These are phyloP conservation scores for Myriosclerotinia scirpicola DNA, from an alignment of 2,329 filamentous ascomycete genomes.

Conservation along the genomic window DNA sequence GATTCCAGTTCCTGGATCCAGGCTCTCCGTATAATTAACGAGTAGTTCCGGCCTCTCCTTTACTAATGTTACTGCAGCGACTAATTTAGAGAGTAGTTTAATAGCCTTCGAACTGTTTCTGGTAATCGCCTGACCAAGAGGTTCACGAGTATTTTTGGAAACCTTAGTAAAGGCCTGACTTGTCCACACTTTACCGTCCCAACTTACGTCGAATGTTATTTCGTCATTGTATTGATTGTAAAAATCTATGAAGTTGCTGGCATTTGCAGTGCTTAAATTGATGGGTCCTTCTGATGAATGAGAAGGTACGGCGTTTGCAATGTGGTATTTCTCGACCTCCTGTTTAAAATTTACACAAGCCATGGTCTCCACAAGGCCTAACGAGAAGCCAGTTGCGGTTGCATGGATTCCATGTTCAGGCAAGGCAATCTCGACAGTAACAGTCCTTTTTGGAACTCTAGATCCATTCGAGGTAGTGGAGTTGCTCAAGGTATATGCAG, in stretches of 20 bases:
- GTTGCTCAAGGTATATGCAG: background rate
- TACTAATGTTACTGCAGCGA: slow-evolving; percentile 3
- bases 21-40: background rate
- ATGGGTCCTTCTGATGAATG: background rate
- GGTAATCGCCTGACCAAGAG: background rate
- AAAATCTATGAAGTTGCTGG: slow-evolving; percentile 22
- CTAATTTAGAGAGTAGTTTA: background rate
- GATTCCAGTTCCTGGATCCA: slow-evolving; percentile 6
- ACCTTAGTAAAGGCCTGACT: slow-evolving; percentile 3
- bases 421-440: slow-evolving; percentile 6
- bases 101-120: background rate
- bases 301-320: background rate
- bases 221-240: slow-evolving; percentile 19
- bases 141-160: background rate
- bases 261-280: slow-evolving; percentile 14
- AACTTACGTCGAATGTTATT: background rate
- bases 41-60: slow-evolving; percentile 11
- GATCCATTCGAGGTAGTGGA: background rate
- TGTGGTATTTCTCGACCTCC: slow-evolving; percentile 9
- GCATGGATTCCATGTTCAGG: slow-evolving; percentile 15
- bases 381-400: background rate
- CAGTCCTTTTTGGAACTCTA: background rate
- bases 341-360: slow-evolving; percentile 11
- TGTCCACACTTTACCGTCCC: background rate
- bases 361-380: background rate